Base-by-base conservation (phyloP, 2,329 filamentous ascomycete genomes). In the Ascochyta viciae-villosae region DNA sequence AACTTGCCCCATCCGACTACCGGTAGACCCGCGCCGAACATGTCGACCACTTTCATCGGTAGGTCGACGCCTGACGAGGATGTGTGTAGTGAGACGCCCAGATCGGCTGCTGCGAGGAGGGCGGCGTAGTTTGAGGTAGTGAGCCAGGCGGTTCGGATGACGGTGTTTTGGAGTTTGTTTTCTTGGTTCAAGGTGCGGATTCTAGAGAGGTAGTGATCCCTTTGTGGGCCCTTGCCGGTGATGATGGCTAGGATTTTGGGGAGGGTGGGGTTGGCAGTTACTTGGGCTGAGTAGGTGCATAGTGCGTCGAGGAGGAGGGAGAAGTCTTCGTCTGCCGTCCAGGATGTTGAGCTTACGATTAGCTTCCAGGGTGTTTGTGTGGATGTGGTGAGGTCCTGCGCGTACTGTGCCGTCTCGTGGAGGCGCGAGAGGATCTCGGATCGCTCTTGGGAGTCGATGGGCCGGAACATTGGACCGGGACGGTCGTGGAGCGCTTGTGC, bases 11-110 rank as follows among this genome's bases (percentile, higher is more conserved):
- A 98, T 4, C 92, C 94, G 0, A 89, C 88, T 0, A 99, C 95
- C 0, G 95, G 95, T 26, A 99, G 80, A 0, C 94, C 95, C 0
- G 93, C 90, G 2, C 95, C 95, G 74, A 99, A 98, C 93, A 99
- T 97, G 74, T 99, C 95, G 13, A 99, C 93, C 1, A 99, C 92
- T 78, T 99, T 99, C 95, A 99, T 99, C 0, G 95, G 95, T 19
- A 99, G 81, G 76, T 99, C 95, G 0, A 99, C 92, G 1, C 95
- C 95, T 2, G 92, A 96, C 63, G 90, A 96, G 13, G 92, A 97
- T 62, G 87, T 96, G 78, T 99, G 95, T 24, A 99, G 80, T 53
- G 91, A 96, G 23, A 99, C 86, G 9, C 95, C 95, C 0, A 99
- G 81, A 67, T 97, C 94, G 3, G 95, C 92, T 40, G 89, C 89